A percentile compares a stretch with the other conserved stretches of the same genome.
Evolutionary conservation across 805 yeast genomes (phyloP).

Genomic region (Ogataea nitratoaversa): DNA sequence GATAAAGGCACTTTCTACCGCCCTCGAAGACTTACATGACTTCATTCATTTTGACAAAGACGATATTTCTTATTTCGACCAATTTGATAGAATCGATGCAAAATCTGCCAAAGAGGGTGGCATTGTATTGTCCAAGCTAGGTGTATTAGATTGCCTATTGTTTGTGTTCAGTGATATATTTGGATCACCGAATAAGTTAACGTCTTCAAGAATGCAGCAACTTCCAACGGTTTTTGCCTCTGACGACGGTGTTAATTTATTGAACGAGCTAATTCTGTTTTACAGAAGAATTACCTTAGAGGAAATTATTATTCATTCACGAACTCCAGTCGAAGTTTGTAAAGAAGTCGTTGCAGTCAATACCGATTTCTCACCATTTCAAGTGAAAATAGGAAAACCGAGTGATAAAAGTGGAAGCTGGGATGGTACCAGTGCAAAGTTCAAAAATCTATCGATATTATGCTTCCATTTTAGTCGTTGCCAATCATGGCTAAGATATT

Average conservation of each 20-base stretch:
- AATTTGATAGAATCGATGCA: constrained; percentile 26
- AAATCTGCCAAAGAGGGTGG: constrained; percentile 29
- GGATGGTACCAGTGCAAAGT: constrained; percentile 51
- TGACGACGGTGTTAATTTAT: constrained; percentile 36
- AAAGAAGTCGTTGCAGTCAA: constrained; percentile 34
- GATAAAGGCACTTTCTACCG: constrained; percentile 10
- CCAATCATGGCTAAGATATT: constrained; percentile 37
- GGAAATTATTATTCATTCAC: constrained; percentile 48
- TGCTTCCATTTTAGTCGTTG: constrained; percentile 47
- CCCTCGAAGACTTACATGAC: constrained; percentile 16
- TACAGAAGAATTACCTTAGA: constrained; percentile 51
- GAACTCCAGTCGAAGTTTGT: constrained; percentile 44
- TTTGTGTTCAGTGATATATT: constrained; percentile 53
- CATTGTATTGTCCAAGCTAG: constrained; percentile 31
- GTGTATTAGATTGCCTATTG: constrained; percentile 40
- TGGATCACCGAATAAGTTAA: constrained; percentile 47
- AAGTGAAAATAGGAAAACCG: constrained; percentile 43
- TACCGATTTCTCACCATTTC: constrained; percentile 36
- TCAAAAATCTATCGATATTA: constrained; percentile 56
- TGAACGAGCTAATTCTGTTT: constrained; percentile 41
- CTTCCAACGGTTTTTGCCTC: constrained; percentile 39
- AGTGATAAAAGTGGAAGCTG: constrained; percentile 30
- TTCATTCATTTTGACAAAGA: constrained; percentile 28
- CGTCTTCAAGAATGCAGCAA: constrained; percentile 41
- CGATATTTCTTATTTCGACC: constrained; percentile 34